Conservation (phyloP, 805 yeast genomes). For the Priceomyces melissophilus region DNA sequence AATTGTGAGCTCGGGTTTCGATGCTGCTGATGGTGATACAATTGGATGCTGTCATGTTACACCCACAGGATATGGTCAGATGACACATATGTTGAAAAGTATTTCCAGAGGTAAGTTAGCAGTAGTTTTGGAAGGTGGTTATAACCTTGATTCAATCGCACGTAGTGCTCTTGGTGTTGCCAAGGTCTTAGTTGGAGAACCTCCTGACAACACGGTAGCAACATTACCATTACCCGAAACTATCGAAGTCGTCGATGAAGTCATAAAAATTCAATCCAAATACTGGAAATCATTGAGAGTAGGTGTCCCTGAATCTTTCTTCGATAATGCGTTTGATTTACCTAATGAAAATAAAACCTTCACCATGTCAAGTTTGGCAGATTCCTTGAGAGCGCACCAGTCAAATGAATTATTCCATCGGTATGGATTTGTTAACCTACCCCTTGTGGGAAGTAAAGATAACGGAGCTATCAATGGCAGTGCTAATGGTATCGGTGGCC, state of each 20-base stretch:
- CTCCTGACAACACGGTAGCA: conserved; percentile 75
- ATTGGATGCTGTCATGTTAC: conserved; percentile 95
- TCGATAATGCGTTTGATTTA: conserved; percentile 40
- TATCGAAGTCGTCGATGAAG: conserved; percentile 76
- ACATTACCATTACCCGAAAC: conserved; percentile 72
- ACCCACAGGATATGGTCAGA: conserved; percentile 93
- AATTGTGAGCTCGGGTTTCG: conserved; percentile 92
- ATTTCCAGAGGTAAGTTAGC: conserved; percentile 86
- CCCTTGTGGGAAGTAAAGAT: conserved; percentile 38
- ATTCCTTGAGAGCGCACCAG: conserved; percentile 74
- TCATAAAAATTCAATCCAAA: conserved; percentile 71
- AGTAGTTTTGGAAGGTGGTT: conserved; percentile 95
- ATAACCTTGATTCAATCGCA: conserved; percentile 87
- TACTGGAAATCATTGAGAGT: conserved; percentile 86
- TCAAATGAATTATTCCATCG: conserved; percentile 50
- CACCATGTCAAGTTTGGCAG: conserved; percentile 54
- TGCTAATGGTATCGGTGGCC: no score
- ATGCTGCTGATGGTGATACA: conserved; percentile 97
- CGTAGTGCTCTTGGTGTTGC: conserved; percentile 89
- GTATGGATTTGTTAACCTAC: conserved; percentile 63
- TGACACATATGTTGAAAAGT: conserved; percentile 88
- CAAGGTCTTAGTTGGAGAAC: conserved; percentile 88
- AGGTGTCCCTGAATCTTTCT: conserved; percentile 45
- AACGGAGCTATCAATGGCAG: background rate
- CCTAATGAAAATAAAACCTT: conserved; percentile 21